Base-by-base conservation (phyloP, 495 filamentous ascomycete genomes). In the Patellaria atrata region DNA sequence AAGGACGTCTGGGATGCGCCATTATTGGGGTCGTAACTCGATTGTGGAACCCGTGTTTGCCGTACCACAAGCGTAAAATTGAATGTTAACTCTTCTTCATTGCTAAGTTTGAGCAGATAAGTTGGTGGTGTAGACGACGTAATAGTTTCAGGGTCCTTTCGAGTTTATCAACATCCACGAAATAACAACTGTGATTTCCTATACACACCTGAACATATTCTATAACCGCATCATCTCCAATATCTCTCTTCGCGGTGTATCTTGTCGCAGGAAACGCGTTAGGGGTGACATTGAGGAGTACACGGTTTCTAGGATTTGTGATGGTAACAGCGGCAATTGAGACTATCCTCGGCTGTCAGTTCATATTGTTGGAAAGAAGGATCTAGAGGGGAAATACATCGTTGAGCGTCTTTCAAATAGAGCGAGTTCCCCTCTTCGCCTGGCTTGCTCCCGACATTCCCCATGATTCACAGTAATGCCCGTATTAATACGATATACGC, bases 71-170 rank as follows among this genome's bases (percentile, higher is more conserved):
- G 93, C 11, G 79, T 91, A 58, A 97, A 97, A 40, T 73, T 82
- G 60, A 96, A 92, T 37, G 69, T 65, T 18, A 96, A 69, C 37
- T 96, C 89, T 23, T 94, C 89, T 33, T 92, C 85, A 57, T 87
- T 89, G 42, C 63, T 67, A 24, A 96, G 64, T 48, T 89, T 89
- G 7, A 94, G 62, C 21, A 97, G 70, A 57, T 94, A 89, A 17
- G 65, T 67, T 15, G 86, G 84, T 25, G 62, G 54, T 22, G 64
- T 50, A 14, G 62, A 60, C 21, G 63, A 51, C 26, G 65, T 52
- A 11, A 69, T 53, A 35, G 67, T 58, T 35, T 97, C 89, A 15
- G 82, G 75, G 50, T 97, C 89, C 86, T 48, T 34, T 10, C 22
- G 22, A 4, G 12, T 16, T 30, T 20, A 30, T 20, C 27, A 13